Evolutionary conservation across 2,329 filamentous ascomycete species (phyloP).

Genomic region (Aplosporella prunicola): DNA sequence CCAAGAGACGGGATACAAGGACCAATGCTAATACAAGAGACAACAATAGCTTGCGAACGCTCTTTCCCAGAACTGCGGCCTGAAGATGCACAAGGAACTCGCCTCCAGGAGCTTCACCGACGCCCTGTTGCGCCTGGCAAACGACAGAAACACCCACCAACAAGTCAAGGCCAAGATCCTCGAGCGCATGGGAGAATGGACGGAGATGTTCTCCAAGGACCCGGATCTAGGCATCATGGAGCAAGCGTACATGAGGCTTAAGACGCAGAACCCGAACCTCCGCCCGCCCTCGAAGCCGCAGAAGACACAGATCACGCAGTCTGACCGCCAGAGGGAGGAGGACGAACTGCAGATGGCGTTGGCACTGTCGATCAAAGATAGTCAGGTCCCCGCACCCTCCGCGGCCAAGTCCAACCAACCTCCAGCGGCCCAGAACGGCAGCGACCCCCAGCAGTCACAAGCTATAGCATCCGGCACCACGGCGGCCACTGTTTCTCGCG

Average conservation of each 20-base stretch:
- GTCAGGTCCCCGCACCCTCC: slow-evolving; percentile 37
- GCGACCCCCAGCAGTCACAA: slow-evolving; percentile 36
- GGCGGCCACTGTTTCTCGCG: slow-evolving; percentile 88
- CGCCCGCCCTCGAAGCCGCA: slow-evolving; percentile 86
- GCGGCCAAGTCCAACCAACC: slow-evolving; percentile 33
- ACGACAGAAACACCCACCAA: slow-evolving; percentile 88
- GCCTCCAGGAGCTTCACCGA: slow-evolving; percentile 91
- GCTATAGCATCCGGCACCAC: slow-evolving; percentile 74
- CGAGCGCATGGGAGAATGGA: slow-evolving; percentile 94
- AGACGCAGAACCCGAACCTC: slow-evolving; percentile 73
- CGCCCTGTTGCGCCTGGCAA: slow-evolving; percentile 78
- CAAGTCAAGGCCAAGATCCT: slow-evolving; percentile 96
- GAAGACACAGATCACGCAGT: slow-evolving; percentile 82
- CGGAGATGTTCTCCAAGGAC: slow-evolving; percentile 83
- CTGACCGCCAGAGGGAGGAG: slow-evolving; percentile 90
- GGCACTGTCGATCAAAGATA: slow-evolving; percentile 85
- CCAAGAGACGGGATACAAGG: too few species aligned
- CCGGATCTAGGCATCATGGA: slow-evolving; percentile 96
- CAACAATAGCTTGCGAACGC: slow-evolving; percentile 81
- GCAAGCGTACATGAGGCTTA: slow-evolving; percentile 81
- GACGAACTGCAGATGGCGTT: slow-evolving; percentile 96
- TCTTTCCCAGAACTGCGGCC: slow-evolving; percentile 83
- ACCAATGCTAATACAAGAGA: neutral
- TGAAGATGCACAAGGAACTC: slow-evolving; percentile 77
- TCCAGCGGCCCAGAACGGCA: slow-evolving; percentile 20